Evolutionary conservation across 1,284 basidiomycete species (phyloP).

Genomic region (Cryptococcus sp.): DNA sequence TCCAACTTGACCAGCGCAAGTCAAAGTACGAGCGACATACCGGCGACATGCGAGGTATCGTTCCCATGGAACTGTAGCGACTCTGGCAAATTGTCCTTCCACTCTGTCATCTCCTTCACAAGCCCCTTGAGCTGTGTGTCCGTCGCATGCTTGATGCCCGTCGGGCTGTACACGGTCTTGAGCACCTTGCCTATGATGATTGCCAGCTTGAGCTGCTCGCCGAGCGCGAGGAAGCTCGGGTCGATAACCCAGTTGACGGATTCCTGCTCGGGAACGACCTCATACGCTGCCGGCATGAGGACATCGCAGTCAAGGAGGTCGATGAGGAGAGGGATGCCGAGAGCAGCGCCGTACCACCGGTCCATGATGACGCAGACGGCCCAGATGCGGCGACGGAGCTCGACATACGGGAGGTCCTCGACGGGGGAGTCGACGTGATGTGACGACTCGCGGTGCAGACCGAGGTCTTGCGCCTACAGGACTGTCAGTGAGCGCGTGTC

Average conservation of each 20-base stretch:
- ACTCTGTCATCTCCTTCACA: slow-evolving; percentile 69
- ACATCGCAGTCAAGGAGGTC: slow-evolving; percentile 91
- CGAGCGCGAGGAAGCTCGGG: slow-evolving; percentile 22
- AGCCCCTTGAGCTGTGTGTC: slow-evolving; percentile 70
- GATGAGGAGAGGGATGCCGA: slow-evolving; percentile 68
- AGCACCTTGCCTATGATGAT: slow-evolving; percentile 80
- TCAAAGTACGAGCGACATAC: slow-evolving; percentile 37
- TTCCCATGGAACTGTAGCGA: slow-evolving; percentile 68
- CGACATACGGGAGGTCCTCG: slow-evolving; percentile 57
- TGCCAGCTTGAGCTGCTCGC: slow-evolving; percentile 80
- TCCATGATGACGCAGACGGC: slow-evolving; percentile 86
- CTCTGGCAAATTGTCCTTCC: slow-evolving; percentile 71
- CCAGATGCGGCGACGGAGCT: slow-evolving; percentile 81
- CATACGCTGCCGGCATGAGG: slow-evolving; percentile 67
- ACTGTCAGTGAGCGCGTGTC: slow-evolving; percentile 6
- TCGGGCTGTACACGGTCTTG: slow-evolving; percentile 80
- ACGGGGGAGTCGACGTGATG: slow-evolving; percentile 24
- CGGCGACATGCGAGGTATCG: slow-evolving; percentile 54
- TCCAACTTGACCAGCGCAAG: not conserved
- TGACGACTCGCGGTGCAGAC: slow-evolving; percentile 67
- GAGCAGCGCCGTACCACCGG: slow-evolving; percentile 61
- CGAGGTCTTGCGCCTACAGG: slow-evolving; percentile 82
- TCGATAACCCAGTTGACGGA: slow-evolving; percentile 57
- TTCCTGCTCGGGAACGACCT: slow-evolving; percentile 54
- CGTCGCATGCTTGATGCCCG: slow-evolving; percentile 74